These are phyloP conservation scores for Amanita rimosa DNA, from an alignment of 768 basidiomycete genomes.

Conservation along the genomic window DNA sequence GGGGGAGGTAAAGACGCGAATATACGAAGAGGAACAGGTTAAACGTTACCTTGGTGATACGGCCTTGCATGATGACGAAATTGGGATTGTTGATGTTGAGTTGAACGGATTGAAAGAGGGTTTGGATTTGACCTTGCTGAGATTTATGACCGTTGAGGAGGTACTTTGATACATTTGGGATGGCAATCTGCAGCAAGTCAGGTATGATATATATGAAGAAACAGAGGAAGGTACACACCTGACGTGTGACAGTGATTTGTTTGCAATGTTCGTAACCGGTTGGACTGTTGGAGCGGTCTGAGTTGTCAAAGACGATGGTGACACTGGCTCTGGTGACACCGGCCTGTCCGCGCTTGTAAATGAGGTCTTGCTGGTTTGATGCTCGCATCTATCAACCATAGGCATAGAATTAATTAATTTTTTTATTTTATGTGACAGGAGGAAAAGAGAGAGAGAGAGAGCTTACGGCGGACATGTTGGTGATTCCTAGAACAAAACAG, in stretches of 20 bases:
- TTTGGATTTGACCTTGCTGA: slow-evolving; percentile 75
- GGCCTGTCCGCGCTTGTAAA: slow-evolving; percentile 98
- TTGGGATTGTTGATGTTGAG: slow-evolving; percentile 99
- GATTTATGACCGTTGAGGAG: slow-evolving; percentile 94
- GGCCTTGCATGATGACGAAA: slow-evolving; percentile 99
- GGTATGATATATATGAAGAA: too few species aligned
- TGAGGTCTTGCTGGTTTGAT: slow-evolving; percentile 91
- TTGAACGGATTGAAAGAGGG: slow-evolving; percentile 91
- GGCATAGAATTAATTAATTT: too few species aligned
- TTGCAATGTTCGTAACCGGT: slow-evolving; percentile 67
- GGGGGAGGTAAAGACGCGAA: not conserved
- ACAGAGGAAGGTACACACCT: slow-evolving; percentile 34
- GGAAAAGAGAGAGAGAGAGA: not conserved
- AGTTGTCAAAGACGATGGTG: slow-evolving; percentile 98
- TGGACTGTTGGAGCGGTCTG: slow-evolving; percentile 76
- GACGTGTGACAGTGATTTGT: slow-evolving; percentile 95
- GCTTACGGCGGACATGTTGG: slow-evolving; percentile 85
- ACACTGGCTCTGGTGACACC: slow-evolving; percentile 96
- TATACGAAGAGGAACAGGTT: too few species aligned
- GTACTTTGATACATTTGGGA: slow-evolving; percentile 92
- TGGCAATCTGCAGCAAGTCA: slow-evolving; percentile 52
- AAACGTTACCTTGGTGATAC: slow-evolving; percentile 86
- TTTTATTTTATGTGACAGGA: too few species aligned
- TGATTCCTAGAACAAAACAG: slow-evolving; percentile 96
- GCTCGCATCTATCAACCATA: slow-evolving; percentile 70